Evolutionary conservation across 371 early-diverging fungal genomes (phyloP).

Genomic region (Syncephalastrum monosporum): DNA sequence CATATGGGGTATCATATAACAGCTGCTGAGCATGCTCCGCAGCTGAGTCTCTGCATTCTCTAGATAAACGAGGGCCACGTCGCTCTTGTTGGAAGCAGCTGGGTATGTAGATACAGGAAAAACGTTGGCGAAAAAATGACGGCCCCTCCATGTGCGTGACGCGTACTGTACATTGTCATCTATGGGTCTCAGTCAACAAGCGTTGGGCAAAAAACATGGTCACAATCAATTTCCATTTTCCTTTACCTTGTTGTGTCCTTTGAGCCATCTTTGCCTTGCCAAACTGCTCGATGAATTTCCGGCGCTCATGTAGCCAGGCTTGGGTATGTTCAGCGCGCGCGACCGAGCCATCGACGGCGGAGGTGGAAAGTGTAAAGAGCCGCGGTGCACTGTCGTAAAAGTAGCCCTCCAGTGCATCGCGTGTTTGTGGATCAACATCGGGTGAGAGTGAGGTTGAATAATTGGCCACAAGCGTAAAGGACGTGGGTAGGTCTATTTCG

Average conservation of each 20-base stretch:
- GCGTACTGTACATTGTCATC: constrained; percentile 7
- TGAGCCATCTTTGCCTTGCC: constrained; percentile 10
- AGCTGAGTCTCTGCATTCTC: constrained; percentile 7
- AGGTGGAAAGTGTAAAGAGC: constrained; percentile 5
- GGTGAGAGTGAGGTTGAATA: neutral
- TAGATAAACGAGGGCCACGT: constrained; percentile 10
- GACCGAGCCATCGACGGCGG: too few species aligned
- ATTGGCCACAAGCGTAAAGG: constrained; percentile 13
- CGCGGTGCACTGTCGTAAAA: constrained; percentile 14
- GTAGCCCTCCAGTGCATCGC: constrained; percentile 20
- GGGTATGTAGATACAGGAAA: constrained; percentile 13
- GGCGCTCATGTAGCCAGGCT: constrained; percentile 7
- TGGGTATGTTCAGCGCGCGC: neutral
- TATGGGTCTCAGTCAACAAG: neutral
- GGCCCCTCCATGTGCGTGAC: constrained; percentile 13
- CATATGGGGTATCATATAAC: constrained; percentile 15
- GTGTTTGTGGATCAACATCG: constrained; percentile 16
- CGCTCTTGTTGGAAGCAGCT: constrained; percentile 12
- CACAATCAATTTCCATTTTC: neutral
- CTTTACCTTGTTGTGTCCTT: constrained; percentile 9
- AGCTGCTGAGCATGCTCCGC: constrained; percentile 6
- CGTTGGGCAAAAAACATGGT: too few species aligned
- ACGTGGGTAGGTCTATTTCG: constrained; percentile 10
- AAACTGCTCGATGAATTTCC: constrained; percentile 16
- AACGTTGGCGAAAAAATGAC: constrained; percentile 17